Evolutionary conservation across 495 filamentous ascomycete genomes (phyloP), one percentile per base, ranked within the genome.

Genomic region (Penicillium cataractarum): DNA sequence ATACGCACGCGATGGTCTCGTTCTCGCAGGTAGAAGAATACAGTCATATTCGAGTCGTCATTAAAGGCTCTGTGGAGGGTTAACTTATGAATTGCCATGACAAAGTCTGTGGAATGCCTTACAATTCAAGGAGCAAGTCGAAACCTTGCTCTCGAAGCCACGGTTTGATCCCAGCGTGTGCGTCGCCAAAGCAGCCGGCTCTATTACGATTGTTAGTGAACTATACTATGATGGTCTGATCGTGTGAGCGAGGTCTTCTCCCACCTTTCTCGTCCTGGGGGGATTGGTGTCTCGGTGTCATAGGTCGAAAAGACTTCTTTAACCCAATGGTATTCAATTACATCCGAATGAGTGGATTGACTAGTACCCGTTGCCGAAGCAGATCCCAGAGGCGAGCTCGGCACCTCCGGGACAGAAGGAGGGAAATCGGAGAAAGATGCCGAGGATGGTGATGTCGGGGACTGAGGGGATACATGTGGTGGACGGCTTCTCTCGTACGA

Each of bases 1-100:
- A 91, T 86, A 44, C 87, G 80, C 15, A 82, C 80, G 31, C 86
- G 82, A 56, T 82, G 64, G 56, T 87, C 87, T 2, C 65, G 60
- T 21, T 82, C 74, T 27, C 86, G 77, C 42, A 83, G 71, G 63
- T 85, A 89, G 32, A 90, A 79, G 32, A 77, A 77, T 42, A 89
- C 80, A 13, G 71, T 78, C 39, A 90, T 72, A 31, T 84, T 75
- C 17, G 80, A 79, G 22, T 76, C 66, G 39, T 71, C 70, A 21
- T 69, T 65, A 52, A 81, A 77, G 50, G 66, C 72, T 65, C 78
- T 83, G 60, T 19, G 1, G 3, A 29, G 12, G n/a, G n/a, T n/a
- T n/a, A n/a, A n/a, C n/a, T n/a, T n/a, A n/a, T n/a, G n/a, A n/a
- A n/a, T n/a, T n/a, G n/a, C n/a, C n/a, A n/a, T n/a, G n/a, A n/a